These are phyloP conservation scores for Vicia villosa DNA, from an alignment of 306 rosid genomes.

Conservation along the genomic window DNA sequence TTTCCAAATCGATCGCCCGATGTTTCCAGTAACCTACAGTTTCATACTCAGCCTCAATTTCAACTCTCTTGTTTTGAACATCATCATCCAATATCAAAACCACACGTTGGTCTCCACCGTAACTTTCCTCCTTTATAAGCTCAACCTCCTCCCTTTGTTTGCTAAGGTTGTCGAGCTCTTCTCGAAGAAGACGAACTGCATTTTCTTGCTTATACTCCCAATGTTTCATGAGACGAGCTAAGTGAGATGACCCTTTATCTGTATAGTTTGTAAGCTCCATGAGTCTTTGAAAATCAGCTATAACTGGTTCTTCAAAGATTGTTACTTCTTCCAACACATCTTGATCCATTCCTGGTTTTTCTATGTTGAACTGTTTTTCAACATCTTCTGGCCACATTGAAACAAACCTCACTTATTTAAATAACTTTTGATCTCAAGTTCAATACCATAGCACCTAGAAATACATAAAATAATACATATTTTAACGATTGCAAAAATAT, in stretches of 20 bases:
- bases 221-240: conserved; percentile 68
- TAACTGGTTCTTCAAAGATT: conserved; percentile 69
- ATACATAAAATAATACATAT: too few species aligned
- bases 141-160: conserved; percentile 77
- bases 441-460: too few species aligned
- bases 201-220: conserved; percentile 96
- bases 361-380: conserved; percentile 86
- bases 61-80: conserved; percentile 54
- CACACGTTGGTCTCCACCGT: conserved; percentile 69
- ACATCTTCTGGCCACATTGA: too few species aligned
- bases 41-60: conserved; percentile 77
- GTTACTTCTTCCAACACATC: conserved; percentile 87
- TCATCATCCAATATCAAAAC: conserved; percentile 79
- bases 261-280: conserved; percentile 77
- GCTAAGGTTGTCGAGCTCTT: conserved; percentile 83
- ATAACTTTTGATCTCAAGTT: too few species aligned
- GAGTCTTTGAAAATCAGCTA: conserved; percentile 81
- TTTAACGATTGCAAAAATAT: conserved; percentile 36
- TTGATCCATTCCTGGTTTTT: conserved; percentile 77
- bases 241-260: conserved; percentile 81
- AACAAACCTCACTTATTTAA: too few species aligned
- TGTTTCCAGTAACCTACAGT: conserved; percentile 81
- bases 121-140: conserved; percentile 70
- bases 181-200: conserved; percentile 75
- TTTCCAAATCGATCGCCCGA: conserved; percentile 61